Evolutionary conservation across 2,329 filamentous ascomycete genomes (phyloP), one percentile per base, ranked within the genome.

Genomic region (Amauroascus verrucosus): DNA sequence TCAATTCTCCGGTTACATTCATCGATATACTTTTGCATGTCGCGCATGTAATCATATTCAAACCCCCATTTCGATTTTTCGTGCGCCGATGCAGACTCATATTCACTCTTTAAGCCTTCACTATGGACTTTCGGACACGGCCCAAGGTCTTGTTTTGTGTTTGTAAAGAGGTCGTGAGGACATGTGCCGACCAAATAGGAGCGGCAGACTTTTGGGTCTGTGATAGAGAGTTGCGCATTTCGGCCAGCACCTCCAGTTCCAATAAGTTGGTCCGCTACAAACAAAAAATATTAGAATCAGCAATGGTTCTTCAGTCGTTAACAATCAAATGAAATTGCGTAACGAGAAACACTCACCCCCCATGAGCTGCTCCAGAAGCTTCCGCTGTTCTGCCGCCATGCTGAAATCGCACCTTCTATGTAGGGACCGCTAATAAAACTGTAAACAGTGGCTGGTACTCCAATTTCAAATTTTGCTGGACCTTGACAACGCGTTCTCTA

Each of bases 91-190:
- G 93, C 81, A 1, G 74, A 77, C 61, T 94, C 86, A 70, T 93
- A 98, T 68, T 98, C 90, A 46, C 83, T 76, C 71, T 95, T 96
- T 60, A 97, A 78, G 11, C 83, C 82, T 67, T 96, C 90, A 47
- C 82, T 86, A 73, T 98, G 93, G 24, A 91, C 80, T 67, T 91
- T 93, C 48, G 87, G 81, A 66, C 93, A 98, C 0, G 83, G 80
- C 1, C 93, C 93, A 32, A 97, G 80, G 68, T 98, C 93, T 77
- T 97, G 90, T 75, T 96, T 97, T 44, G 93, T 98, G 74, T 98
- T 98, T 60, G 91, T 98, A 79, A 98, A 98, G 65, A 98, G 88
- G 68, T 98, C 93, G 76, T 97, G 91, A 0, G 93, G 93, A 70
- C 93, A 98, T 55, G 88, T 94, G 63, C 93, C 93, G 58, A 82